Base-by-base conservation (phyloP, 805 yeast species). In the Kockiozyma suomiensis region DNA sequence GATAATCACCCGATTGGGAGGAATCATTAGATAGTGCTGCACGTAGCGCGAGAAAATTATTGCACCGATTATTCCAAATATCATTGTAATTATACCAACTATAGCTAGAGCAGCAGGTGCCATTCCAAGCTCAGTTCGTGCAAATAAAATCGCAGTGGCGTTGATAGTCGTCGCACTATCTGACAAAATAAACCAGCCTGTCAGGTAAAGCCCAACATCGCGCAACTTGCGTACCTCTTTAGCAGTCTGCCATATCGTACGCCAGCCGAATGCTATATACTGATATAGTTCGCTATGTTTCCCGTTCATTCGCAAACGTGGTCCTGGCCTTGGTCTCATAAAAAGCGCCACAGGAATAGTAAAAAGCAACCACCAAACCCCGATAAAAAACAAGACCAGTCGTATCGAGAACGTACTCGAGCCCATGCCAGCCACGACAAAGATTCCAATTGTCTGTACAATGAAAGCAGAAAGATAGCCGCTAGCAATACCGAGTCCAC, bases 101-200 rank as follows among this genome's bases (percentile, higher is more conserved):
- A 81, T 69, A 0, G 88, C 88, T 41, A 88, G 74, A 41, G 82
- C 81, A 30, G 88, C 78, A 1, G 92, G 85, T 2, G 82, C 74
- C 94, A 88, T 88, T 42, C 79, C 76, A 26, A 88, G 73, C 62
- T 87, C 87, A 0, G 88, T 82, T 54, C 85, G 84, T 1, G 94
- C 89, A 74, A 88, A 88, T 40, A 88, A 70, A 32, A 88, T 83
- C 0, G 94, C 93, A 0, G 94, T 85, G 0, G 91, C 85, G 70
- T 87, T 88, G 57, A 88, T 87, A 0, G 94, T 88, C 0, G 92
- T 86, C 10, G 86, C 75, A 0, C 90, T 85, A 69, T 88, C 96
- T 21, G 89, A 83, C 1, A 88, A 76, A 46, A 88, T 79, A 66
- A 88, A 88, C 96, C 96, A 88, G 0, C 89, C 91, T 0, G 82